Conservation (phyloP, 306 rosid genomes). For the Vigna trinervia region DNA sequence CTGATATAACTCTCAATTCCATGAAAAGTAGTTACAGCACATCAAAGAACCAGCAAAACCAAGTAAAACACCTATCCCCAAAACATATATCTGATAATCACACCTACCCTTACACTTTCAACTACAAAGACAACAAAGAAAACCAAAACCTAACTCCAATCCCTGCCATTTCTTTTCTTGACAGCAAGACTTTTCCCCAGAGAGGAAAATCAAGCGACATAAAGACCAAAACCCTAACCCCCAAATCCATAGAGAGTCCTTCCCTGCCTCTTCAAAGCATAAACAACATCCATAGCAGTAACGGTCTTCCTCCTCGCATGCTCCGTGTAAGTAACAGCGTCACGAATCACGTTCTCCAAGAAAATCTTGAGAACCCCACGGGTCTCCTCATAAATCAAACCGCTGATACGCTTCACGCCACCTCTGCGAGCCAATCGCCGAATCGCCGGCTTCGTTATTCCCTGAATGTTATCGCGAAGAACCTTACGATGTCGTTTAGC, state of each 20-base stretch:
- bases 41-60: no score
- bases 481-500: slow-evolving; percentile 81
- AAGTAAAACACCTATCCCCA: no score
- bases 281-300: slow-evolving; percentile 77
- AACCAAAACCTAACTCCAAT: no score
- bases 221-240: slow-evolving; percentile 50
- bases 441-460: slow-evolving; percentile 72
- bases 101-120: no score
- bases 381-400: slow-evolving; percentile 74
- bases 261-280: slow-evolving; percentile 75
- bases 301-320: slow-evolving; percentile 75
- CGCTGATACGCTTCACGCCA: slow-evolving; percentile 76
- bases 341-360: slow-evolving; percentile 76
- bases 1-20: no score
- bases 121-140: no score
- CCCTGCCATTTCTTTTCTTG: slow-evolving; percentile 47
- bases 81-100: no score
- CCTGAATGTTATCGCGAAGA: slow-evolving; percentile 70
- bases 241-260: slow-evolving; percentile 81
- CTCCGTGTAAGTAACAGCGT: slow-evolving; percentile 75
- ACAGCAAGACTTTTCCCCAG: slow-evolving; percentile 64
- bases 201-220: not conserved
- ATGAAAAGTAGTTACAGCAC: no score
- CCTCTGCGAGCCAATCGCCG: slow-evolving; percentile 75
- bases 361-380: slow-evolving; percentile 75